Evolutionary conservation across 2,329 filamentous ascomycete species (phyloP), one percentile per base, ranked within the genome.

Genomic region (Arthroderma uncinatum): DNA sequence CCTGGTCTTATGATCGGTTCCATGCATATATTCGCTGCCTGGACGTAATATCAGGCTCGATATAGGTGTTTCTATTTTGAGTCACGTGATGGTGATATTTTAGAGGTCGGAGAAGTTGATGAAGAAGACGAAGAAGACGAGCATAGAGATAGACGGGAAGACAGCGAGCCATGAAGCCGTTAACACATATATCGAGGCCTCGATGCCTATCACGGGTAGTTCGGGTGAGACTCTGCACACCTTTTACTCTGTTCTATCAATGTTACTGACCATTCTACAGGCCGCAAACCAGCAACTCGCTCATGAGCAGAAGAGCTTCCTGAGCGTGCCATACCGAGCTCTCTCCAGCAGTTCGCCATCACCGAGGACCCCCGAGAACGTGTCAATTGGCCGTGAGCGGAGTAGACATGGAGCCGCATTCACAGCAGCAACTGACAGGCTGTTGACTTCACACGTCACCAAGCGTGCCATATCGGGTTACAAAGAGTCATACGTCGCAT

Each of bases 401-500:
- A 42, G 39, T 12, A 42, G 34, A 36, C 34, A 36, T 7, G 34
- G 34, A 36, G 34, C 9, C 34, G 34, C n/a, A 42, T 21, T 16
- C 39, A 21, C 21, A 28, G 7, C 19, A 12, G 19, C 21, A 14
- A 1, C 19, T 1, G 21, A 7, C 5, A 16, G 21, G 23, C n/a
- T 48, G 12, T 28, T 19, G 21, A 6, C 25, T 10, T 30, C 28
- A 19, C 9, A 44, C 21, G 21, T 16, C 23, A 50, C 44, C 44
- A 33, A 39, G 25, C 50, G 50, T 25, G 21, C 6, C 4, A 25
- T 21, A 3, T 28, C 30, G 2, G 10, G 30, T 33, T 23, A 7
- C 19, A n/a, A 16, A 6, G 82, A 85, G 65, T 83, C 82, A 10
- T 96, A 96, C 70, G 81, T 86, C 56, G 87, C 90, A 34, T 87